phyloP scores from a whole-genome alignment of 495 filamentous ascomycete species.

The Parathielavia appendiculata region DNA sequence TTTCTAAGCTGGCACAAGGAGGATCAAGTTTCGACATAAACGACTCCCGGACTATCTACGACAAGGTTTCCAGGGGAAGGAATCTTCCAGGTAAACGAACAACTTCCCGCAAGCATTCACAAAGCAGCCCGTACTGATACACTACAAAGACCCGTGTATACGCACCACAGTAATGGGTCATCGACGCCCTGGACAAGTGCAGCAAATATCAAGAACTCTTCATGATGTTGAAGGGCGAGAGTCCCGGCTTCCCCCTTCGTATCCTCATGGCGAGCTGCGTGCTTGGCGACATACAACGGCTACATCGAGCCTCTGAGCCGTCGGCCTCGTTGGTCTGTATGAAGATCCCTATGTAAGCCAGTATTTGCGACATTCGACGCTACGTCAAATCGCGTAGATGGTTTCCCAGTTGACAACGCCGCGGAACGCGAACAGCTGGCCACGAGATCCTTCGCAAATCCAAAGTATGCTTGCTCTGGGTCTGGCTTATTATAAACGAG shows the following conservation, averaged over 20 bases:
- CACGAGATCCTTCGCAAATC: not conserved
- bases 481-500: not conserved
- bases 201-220: not conserved
- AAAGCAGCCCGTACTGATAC: not conserved
- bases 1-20: not conserved
- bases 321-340: not conserved
- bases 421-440: not conserved
- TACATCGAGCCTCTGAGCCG: not conserved
- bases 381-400: not conserved
- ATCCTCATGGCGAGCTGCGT: not conserved
- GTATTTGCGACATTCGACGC: not conserved
- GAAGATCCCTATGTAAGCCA: not conserved
- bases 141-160: not conserved
- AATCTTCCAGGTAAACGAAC: not conserved
- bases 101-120: too few species aligned
- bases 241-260: not conserved
- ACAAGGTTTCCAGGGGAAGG: not conserved
- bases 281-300: not conserved
- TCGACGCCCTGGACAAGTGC: not conserved
- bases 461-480: not conserved
- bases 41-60: not conserved
- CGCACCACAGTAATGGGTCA: not conserved
- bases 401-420: not conserved
- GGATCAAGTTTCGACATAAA: not conserved
- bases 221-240: not conserved